Percentiles rank a stretch among this genome's conserved stretches.
Conservation (phyloP, 371 early-diverging fungal species). For the Smittium culicis region DNA sequence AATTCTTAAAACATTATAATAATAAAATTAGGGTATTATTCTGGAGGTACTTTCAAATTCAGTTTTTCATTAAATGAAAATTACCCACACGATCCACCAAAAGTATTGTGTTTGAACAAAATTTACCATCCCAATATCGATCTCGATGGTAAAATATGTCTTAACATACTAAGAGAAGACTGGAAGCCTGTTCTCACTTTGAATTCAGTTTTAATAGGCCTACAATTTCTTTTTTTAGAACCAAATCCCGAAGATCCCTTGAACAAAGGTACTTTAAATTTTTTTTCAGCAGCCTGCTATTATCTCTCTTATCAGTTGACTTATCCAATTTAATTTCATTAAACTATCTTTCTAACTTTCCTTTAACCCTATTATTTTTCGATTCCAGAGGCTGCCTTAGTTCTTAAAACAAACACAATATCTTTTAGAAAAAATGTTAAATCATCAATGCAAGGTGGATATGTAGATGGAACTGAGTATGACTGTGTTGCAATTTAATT, state of each 20-base stretch:
- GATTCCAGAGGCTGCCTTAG: background rate
- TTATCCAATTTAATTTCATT: background rate
- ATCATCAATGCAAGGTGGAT: background rate
- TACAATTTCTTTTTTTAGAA: conserved; percentile 90
- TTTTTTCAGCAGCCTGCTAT: background rate
- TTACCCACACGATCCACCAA: conserved; percentile 99
- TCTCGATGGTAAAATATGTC: conserved; percentile 91
- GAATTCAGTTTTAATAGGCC: conserved; percentile 86
- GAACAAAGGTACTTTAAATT: conserved; percentile 54
- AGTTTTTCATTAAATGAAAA: conserved; percentile 76
- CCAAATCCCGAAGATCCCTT: conserved; percentile 99
- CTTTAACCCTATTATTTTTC: background rate
- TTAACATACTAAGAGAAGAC: conserved; percentile 97
- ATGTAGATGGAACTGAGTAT: background rate
- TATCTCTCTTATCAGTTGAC: no score
- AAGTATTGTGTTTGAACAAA: conserved; percentile 80
- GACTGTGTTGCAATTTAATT: background rate
- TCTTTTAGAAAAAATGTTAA: background rate
- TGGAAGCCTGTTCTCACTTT: conserved; percentile 99
- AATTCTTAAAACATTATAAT: background rate
- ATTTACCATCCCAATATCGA: conserved; percentile 99
- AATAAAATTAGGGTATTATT: conserved; percentile 53
- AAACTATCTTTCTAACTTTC: background rate
- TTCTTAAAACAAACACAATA: background rate
- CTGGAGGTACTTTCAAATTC: conserved; percentile 83